Base-by-base conservation (phyloP, 768 basidiomycete species). In the Holtermannia corniformis region DNA sequence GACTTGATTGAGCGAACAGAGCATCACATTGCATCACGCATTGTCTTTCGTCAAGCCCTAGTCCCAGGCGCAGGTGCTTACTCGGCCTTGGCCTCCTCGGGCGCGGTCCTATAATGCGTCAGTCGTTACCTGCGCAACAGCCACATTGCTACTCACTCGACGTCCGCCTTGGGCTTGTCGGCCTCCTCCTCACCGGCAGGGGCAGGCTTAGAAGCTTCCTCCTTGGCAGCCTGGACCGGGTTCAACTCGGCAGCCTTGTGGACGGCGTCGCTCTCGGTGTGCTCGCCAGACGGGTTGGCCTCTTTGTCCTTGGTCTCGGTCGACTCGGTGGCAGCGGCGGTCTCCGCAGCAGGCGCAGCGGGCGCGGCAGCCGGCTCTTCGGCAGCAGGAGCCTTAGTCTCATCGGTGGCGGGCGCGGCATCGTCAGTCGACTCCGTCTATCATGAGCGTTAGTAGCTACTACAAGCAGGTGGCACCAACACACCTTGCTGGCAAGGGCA, bases 401-500 rank as follows among this genome's bases (percentile, higher is more conserved):
- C n/a, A n/a, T n/a, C n/a, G n/a, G n/a, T n/a, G n/a, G n/a, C 16
- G 32, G 32, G 32, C 10, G 32, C 16, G 16, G 32, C 7, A 7
- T 37, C 32, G 7, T 7, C 7, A 37, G 32, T 37, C 32, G 7
- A 7, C 32, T 37, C 32, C 32, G 7, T 37, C 32, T 37, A 16
- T 37, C 32, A 37, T 7, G 10, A 7, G 7, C 32, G 32, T 16
- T 37, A 7, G 32, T 16, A 16, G 32, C 16, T 16, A 16, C 10
- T 7, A 37, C 7, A 16, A 37, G 32, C 7, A 37, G 32, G 16
- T 7, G 10, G 32, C 10, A 37, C 10, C 10, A 16, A 37, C 32
- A 16, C 7, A 37, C 32, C 32, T 37, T 37, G 32, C 58, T 49
- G 41, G 50, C 42, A 10, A 54, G 28, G 19, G 42, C 50, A 22